Evolutionary conservation across 208 protist genomes (phyloP).

Genomic region (Acanthamoeba comandoni): DNA sequence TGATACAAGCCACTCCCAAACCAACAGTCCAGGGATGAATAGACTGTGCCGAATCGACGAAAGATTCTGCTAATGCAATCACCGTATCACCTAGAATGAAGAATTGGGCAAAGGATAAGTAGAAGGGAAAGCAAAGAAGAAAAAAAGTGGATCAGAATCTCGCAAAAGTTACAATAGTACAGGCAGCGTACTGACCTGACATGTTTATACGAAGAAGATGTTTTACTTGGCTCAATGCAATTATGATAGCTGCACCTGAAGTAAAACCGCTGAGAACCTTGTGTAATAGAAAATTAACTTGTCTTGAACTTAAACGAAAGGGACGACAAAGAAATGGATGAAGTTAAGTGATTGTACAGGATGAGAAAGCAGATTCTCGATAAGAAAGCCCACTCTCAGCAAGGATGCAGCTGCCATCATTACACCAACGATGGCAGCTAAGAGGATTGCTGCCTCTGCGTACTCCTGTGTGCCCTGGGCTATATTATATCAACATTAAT

Average conservation of each 20-base stretch:
- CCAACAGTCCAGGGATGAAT: constrained; percentile 41
- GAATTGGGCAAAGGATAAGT: too few species aligned
- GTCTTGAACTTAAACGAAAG: not conserved
- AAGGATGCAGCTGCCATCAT: not conserved
- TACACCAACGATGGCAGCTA: not conserved
- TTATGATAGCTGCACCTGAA: constrained; percentile 28
- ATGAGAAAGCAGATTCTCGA: constrained; percentile 54
- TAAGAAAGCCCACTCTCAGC: constrained; percentile 16
- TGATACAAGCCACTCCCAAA: not conserved
- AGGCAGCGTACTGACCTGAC: too few species aligned
- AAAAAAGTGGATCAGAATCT: too few species aligned
- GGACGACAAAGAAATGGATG: not conserved
- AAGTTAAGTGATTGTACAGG: not conserved
- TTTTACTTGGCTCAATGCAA: constrained; percentile 1
- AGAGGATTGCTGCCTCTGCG: constrained; percentile 14
- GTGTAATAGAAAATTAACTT: not conserved
- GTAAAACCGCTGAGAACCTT: constrained; percentile 48
- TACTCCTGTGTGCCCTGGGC: constrained; percentile 18
- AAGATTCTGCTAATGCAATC: constrained; percentile 41
- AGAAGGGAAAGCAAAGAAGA: too few species aligned
- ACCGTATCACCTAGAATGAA: not conserved
- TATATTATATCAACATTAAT: too few species aligned
- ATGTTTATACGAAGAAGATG: not conserved
- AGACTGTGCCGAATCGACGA: not conserved
- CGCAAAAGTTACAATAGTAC: too few species aligned